A percentile compares a stretch with the other conserved stretches of the same genome.
phyloP scores from a whole-genome alignment of 164 flowering plant genomes.

The Liriodendron chinense region DNA sequence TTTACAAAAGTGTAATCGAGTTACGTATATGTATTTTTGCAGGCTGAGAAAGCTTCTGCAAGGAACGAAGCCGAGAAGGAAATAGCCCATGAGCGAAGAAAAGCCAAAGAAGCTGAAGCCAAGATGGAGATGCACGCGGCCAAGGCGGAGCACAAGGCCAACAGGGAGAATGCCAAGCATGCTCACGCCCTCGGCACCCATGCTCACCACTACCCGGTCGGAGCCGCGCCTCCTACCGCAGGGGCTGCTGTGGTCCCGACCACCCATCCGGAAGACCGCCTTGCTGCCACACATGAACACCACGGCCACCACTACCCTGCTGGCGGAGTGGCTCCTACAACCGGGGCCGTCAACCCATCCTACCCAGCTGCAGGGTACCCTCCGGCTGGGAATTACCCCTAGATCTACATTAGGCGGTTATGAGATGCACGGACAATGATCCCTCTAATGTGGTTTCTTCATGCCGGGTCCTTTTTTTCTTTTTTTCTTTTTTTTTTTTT shows the following conservation, averaged over 20 bases:
- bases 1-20: neutral
- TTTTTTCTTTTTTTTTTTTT: no score
- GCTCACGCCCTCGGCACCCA: neutral
- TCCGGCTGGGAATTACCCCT: neutral
- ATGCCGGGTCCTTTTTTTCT: no score
- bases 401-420: neutral
- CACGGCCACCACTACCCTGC: no score
- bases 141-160: conserved; percentile 43
- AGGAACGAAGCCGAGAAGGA: conserved; percentile 52
- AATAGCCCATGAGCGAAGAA: conserved; percentile 52
- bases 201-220: neutral
- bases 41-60: conserved; percentile 59
- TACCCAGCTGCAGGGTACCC: neutral
- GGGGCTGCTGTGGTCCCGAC: neutral
- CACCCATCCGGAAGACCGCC: no score
- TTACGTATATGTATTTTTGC: no score
- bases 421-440: no score
- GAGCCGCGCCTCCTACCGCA: neutral
- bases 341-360: no score
- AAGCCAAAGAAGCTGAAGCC: conserved; percentile 69
- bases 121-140: conserved; percentile 53
- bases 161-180: conserved; percentile 27
- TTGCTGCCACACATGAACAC: no score
- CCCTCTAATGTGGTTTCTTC: no score
- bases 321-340: no score